Evolutionary conservation across 805 yeast genomes (phyloP), one percentile per base, ranked within the genome.

Genomic region (Starmerella bombi): DNA sequence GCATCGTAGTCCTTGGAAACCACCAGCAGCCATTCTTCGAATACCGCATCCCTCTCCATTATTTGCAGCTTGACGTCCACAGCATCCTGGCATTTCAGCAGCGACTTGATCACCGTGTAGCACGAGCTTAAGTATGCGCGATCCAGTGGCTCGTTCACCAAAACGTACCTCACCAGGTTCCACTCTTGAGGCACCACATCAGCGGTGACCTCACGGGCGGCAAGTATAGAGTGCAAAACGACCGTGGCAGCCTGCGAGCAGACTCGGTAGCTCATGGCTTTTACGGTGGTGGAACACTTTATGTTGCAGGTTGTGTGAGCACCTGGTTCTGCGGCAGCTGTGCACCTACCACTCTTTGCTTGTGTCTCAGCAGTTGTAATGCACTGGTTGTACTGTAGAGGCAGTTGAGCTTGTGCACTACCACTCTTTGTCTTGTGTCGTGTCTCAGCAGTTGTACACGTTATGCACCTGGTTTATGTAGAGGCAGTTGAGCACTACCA

Each of bases 21-120:
- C 15, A 8, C 5, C 7, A 23, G 10, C 27, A 23, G 27, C 44
- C 44, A 41, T 18, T 14, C 25, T 28, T 36, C 44, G 2, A 9
- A 6, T 7, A 29, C 3, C 8, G 17, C 6, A 15, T 25, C 18
- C 17, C 8, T 10, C 9, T 12, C 25, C 34, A 32, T 33, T 9
- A 37, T 4, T 9, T 37, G 38, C 14, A 41, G 30, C 27, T 22
- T 22, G 3, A 42, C 19, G 2, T 5, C 9, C 3, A 23, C 22
- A 8, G 16, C 7, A 3, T 14, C 16, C n/a, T 34, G 38, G 5
- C 32, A 18, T 14, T 32, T 32, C 9, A 42, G 25, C 14, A 42
- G 9, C n/a, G 45, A 32, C 17, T 42, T 42, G 4, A 28, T 4
- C 3, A 39, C 36, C 16, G 14, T 3, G 19, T 28, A 38, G 7